Percentiles rank a stretch among this genome's conserved stretches.
Evolutionary conservation across 1,284 basidiomycete species (phyloP).

Genomic region (Exobasidium rhododendri): DNA sequence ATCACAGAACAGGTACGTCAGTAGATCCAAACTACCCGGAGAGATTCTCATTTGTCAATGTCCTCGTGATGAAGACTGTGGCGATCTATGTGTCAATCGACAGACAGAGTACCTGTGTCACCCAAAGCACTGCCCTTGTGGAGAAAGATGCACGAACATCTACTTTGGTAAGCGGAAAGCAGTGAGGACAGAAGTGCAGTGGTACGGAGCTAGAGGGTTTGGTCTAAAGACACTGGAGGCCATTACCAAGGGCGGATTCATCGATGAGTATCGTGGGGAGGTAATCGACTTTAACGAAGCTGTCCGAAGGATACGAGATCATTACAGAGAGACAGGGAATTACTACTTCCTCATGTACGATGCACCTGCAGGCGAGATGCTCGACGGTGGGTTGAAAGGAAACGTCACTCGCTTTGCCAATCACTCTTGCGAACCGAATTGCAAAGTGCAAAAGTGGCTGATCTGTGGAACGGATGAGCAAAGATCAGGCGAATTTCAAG

Average conservation of each 20-base stretch:
- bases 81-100: constrained; percentile 44
- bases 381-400: constrained; percentile 46
- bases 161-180: constrained; percentile 37
- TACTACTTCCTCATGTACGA: constrained; percentile 50
- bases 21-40: constrained; percentile 37
- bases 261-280: constrained; percentile 51
- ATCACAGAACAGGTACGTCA: constrained; percentile 35
- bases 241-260: constrained; percentile 33
- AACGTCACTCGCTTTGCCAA: constrained; percentile 50
- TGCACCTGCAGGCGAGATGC: constrained; percentile 42
- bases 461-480: constrained; percentile 44
- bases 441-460: constrained; percentile 48
- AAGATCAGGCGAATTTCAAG: constrained; percentile 43
- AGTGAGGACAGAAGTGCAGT: constrained; percentile 29
- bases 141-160: constrained; percentile 41
- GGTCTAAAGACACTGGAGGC: constrained; percentile 38
- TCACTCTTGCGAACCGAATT: constrained; percentile 49
- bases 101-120: constrained; percentile 42
- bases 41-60: constrained; percentile 42
- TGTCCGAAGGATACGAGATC: constrained; percentile 32
- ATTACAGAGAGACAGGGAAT: constrained; percentile 42
- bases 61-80: constrained; percentile 32
- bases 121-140: constrained; percentile 43
- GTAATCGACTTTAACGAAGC: constrained; percentile 42
- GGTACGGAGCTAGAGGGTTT: constrained; percentile 39